Conservation (phyloP, 805 yeast species). For the Zygosaccharomyces lentus region DNA sequence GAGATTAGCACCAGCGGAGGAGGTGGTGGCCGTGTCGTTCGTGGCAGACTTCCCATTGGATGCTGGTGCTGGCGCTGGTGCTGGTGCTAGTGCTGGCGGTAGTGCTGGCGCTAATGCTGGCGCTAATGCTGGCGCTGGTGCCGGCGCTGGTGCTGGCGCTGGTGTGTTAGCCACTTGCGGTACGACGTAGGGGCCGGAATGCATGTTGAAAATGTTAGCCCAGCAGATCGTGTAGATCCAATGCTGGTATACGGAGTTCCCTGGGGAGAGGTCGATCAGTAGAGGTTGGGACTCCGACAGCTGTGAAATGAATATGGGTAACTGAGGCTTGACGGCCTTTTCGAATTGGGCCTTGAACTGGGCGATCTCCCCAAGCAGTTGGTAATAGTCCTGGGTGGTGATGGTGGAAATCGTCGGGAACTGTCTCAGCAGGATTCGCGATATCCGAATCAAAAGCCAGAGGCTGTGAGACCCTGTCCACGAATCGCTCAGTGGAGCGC, state of each 20-base stretch:
- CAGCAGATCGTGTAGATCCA: constrained; percentile 29
- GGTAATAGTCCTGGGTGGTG: constrained; percentile 23
- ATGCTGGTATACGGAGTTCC: constrained; percentile 15
- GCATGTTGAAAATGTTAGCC: constrained; percentile 30
- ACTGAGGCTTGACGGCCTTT: constrained; percentile 2
- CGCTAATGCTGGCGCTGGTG: too few relatives aligned
- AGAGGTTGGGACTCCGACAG: constrained; percentile 10
- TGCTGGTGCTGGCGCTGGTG: too few relatives aligned
- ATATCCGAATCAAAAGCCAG: constrained; percentile 17
- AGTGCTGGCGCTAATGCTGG: too few relatives aligned
- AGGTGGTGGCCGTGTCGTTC: background rate
- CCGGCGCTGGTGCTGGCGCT: background rate
- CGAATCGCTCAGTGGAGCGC: constrained; percentile 12
- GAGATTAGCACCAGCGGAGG: background rate
- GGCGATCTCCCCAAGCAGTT: constrained; percentile 18
- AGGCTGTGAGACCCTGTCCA: constrained; percentile 30
- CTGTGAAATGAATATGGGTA: constrained; percentile 18
- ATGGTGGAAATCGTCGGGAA: constrained; percentile 28
- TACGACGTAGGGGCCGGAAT: constrained; percentile 16
- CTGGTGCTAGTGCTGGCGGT: too few relatives aligned
- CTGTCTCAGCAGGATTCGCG: constrained; percentile 18
- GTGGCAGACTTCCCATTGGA: background rate
- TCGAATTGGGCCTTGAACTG: constrained; percentile 17
- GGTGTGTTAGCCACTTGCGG: constrained; percentile 7
- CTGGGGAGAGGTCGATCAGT: constrained; percentile 13